Evolutionary conservation across 2,329 filamentous ascomycete genomes (phyloP).

Genomic region (Alternaria longipes): DNA sequence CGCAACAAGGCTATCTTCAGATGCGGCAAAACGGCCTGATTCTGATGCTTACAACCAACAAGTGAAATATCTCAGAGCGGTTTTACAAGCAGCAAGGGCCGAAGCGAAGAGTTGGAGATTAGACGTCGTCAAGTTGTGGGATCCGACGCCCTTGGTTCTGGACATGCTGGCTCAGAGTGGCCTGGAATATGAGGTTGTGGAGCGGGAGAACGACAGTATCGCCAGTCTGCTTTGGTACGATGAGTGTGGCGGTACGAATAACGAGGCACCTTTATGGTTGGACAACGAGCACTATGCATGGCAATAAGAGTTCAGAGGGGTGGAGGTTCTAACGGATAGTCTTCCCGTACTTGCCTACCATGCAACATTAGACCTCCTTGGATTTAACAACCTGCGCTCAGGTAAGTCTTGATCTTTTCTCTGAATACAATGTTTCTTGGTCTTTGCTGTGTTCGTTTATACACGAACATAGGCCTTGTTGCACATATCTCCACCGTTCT

Average conservation of each 20-base stretch:
- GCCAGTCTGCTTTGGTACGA: conserved; percentile 9
- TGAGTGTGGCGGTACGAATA: conserved; percentile 13
- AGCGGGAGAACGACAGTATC: not conserved
- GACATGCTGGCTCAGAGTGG: conserved; percentile 12
- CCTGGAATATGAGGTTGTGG: not conserved
- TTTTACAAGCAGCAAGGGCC: conserved; percentile 70
- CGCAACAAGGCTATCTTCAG: conserved; percentile 14
- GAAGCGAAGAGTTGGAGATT: conserved; percentile 76
- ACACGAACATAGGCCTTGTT: not conserved
- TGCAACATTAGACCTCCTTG: no score
- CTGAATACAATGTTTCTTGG: no score
- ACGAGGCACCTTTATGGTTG: conserved; percentile 35
- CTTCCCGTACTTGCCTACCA: rapidly evolving
- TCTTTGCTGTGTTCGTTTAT: not conserved
- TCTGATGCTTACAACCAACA: not conserved
- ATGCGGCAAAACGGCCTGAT: conserved; percentile 14
- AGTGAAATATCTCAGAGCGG: conserved; percentile 52
- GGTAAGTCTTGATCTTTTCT: no score
- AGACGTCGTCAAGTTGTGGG: conserved; percentile 78
- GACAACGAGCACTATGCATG: conserved; percentile 47
- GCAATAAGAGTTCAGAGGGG: conserved; percentile 23
- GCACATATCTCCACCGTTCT: not conserved
- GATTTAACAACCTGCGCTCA: rapidly evolving
- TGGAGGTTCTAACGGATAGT: not conserved
- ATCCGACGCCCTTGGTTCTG: conserved; percentile 65